These are phyloP conservation scores for Capsaspora owczarzaki DNA, from an alignment of 78 protist species.

Conservation along the genomic window DNA sequence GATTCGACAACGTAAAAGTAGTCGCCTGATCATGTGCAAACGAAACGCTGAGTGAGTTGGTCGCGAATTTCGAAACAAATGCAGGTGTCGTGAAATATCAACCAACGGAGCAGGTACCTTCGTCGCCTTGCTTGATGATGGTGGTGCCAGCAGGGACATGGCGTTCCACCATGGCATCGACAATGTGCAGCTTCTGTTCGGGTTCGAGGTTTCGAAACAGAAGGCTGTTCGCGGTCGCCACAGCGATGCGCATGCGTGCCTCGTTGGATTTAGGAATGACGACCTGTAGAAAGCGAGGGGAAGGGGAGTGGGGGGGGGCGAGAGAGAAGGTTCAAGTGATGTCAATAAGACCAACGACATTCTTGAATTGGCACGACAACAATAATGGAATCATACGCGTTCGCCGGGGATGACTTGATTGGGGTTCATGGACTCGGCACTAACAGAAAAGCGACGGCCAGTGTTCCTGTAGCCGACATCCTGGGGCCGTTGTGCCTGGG, in stretches of 20 bases:
- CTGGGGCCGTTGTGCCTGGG: no score
- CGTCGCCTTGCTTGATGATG: slow-evolving; percentile 54
- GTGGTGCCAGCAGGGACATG: slow-evolving; percentile 26
- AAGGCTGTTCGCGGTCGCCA: slow-evolving; percentile 14
- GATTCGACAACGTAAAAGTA: slow-evolving; percentile 65
- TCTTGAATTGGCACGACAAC: background rate
- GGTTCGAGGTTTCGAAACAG: slow-evolving; percentile 46
- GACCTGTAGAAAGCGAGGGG: background rate
- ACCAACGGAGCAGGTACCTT: no score
- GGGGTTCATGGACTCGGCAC: background rate
- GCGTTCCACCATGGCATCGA: slow-evolving; percentile 59
- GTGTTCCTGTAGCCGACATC: background rate
- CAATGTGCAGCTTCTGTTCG: slow-evolving; percentile 42
- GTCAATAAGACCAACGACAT: background rate
- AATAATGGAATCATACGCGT: background rate
- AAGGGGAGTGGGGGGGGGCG: background rate
- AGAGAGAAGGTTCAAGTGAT: background rate
- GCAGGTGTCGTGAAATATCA: no score
- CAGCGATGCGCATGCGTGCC: background rate
- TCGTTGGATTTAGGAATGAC: background rate
- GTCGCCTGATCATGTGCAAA: no score
- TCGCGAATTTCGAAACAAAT: no score
- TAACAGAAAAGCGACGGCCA: background rate
- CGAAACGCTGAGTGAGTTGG: no score
- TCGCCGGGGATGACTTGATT: background rate